Evolutionary conservation across 768 basidiomycete genomes (phyloP), one percentile per base, ranked within the genome.

Genomic region (Lactarius quietus): DNA sequence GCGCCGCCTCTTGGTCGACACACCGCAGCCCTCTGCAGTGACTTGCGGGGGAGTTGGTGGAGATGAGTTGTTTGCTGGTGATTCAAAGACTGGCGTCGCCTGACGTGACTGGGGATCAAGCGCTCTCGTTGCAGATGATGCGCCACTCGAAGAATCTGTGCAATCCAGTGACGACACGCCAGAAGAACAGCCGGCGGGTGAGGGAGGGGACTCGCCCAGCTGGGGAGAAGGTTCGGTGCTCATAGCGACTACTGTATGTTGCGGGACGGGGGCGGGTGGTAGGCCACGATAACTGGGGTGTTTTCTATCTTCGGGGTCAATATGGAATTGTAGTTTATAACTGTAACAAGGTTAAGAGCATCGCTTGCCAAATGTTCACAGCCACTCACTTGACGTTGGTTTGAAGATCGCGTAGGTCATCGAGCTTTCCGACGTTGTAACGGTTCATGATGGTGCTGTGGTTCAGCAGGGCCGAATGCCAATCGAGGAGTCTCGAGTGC

Each of bases 401-500:
- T 29, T 66, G 65, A 35, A 66, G 56, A 15, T 66, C 65, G 26
- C 65, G 65, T 23, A 62, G 28, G 3, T 66, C 65, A 31, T 66
- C 65, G 48, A 61, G 45, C 56, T 66, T 66, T 45, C 65, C 65
- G 51, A 66, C 61, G 15, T 66, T 66, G 61, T 66, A 66, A 12
- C 61, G 55, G 56, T 52, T 58, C 61, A 66, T 66, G 8, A n/a
- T 7, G 3, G 60, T 66, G 3, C 57, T 57, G 9, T 66, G 65
- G 17, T 66, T 66, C 3, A 66, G 39, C 1, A 66, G 65, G 17
- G 65, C 65, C 12, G 65, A 33, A 14, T 62, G 65, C 29, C 41
- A 8, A 23, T 66, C 65, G 20, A 66, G 26, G 23, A 66, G 20
- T n/a, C 43, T 57, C 7, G 65, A 55, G 28, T 66, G 65, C 56